phyloP scores from a whole-genome alignment of 257 asterid species.

The Plantago ovata region DNA sequence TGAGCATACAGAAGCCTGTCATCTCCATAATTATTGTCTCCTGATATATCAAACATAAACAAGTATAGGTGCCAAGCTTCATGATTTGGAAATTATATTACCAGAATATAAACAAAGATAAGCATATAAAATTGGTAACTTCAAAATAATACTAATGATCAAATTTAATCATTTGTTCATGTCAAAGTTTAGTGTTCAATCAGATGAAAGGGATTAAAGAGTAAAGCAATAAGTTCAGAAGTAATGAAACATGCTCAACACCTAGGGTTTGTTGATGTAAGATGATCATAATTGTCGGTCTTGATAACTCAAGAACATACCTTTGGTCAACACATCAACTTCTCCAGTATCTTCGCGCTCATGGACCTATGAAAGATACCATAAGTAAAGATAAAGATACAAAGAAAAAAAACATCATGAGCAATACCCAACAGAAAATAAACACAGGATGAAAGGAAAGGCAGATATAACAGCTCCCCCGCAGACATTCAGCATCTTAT shows the following conservation, averaged over 20 bases:
- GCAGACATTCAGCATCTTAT: conserved; percentile 3
- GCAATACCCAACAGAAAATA: neutral
- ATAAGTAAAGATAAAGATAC: neutral
- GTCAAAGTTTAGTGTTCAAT: no score
- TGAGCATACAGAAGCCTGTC: conserved; percentile 97
- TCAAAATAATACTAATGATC: no score
- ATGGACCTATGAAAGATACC: conserved; percentile 66
- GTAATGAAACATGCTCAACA: no score
- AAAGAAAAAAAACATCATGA: neutral
- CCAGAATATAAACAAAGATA: neutral
- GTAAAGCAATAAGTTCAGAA: no score
- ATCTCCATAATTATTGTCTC: conserved; percentile 92
- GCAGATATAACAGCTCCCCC: no score
- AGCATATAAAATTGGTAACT: no score
- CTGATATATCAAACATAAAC: conserved; percentile 38
- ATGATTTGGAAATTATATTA: neutral
- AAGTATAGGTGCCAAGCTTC: conserved; percentile 14
- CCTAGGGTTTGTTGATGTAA: no score
- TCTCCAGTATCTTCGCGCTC: conserved; percentile 78
- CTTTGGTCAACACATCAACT: conserved; percentile 96
- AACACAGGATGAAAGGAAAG: neutral
- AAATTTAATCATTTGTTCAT: no score
- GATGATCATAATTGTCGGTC: neutral
- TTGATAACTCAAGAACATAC: conserved; percentile 27
- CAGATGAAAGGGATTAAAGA: no score